Evolutionary conservation across 2,329 filamentous ascomycete species (phyloP).

Genomic region (Huntiella abstrusa): DNA sequence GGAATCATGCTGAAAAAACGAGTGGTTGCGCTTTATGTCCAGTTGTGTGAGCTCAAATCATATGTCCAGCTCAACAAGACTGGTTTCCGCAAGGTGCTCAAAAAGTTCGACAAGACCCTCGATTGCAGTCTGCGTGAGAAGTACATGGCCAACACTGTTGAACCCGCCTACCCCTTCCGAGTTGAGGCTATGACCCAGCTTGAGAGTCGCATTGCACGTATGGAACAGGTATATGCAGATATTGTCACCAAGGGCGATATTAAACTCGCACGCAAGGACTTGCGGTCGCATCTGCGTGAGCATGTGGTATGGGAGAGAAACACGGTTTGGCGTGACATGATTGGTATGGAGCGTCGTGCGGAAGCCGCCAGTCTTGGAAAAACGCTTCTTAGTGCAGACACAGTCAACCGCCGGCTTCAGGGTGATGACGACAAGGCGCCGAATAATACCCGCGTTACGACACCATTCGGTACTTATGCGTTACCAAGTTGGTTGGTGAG

Average conservation of each 20-base stretch:
- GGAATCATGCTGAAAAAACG: conserved; percentile 84
- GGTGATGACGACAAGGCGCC: conserved; percentile 57
- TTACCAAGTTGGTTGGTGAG: conserved; percentile 72
- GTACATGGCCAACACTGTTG: conserved; percentile 59
- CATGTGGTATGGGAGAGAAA: conserved; percentile 98
- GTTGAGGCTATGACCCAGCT: conserved; percentile 51
- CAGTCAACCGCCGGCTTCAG: conserved; percentile 52
- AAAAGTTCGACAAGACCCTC: conserved; percentile 96
- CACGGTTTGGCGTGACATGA: conserved; percentile 97
- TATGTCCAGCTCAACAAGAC: conserved; percentile 93
- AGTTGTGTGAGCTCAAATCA: conserved; percentile 85
- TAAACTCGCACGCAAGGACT: conserved; percentile 58
- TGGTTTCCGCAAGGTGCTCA: conserved; percentile 86
- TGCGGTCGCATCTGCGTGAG: conserved; percentile 78
- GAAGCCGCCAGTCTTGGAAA: conserved; percentile 85
- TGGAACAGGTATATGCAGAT: conserved; percentile 65
- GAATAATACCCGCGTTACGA: conserved; percentile 49
- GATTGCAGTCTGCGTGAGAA: conserved; percentile 59
- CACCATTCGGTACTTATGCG: conserved; percentile 59
- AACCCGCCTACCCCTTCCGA: conserved; percentile 65
- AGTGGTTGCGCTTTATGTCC: conserved; percentile 71
- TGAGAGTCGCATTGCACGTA: conserved; percentile 49
- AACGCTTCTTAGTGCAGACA: conserved; percentile 59
- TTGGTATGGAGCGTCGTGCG: conserved; percentile 86
- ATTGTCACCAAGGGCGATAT: conserved; percentile 70